phyloP scores from a whole-genome alignment of 495 filamentous ascomycete species.

The Hyaloscypha hepaticicola region DNA sequence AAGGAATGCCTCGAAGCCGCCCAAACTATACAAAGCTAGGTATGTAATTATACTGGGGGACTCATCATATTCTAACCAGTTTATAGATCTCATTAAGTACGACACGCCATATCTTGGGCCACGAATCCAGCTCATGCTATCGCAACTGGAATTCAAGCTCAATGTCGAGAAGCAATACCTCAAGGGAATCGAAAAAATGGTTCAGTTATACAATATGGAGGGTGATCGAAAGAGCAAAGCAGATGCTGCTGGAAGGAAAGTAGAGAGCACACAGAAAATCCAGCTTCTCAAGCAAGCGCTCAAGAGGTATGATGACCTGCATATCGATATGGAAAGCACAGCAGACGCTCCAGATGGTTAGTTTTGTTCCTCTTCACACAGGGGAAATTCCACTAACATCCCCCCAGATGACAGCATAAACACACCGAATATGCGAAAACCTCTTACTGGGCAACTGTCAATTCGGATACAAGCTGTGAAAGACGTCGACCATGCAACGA shows the following conservation, averaged over 20 bases:
- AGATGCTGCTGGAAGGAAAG: slow-evolving; percentile 82
- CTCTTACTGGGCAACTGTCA: slow-evolving; percentile 82
- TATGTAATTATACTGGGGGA: slow-evolving; percentile 42
- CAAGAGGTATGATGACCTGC: slow-evolving; percentile 95
- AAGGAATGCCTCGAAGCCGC: slow-evolving; percentile 67
- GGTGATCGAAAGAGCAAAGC: slow-evolving; percentile 94
- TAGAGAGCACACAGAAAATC: slow-evolving; percentile 98
- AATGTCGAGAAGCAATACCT: slow-evolving; percentile 99
- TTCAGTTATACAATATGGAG: slow-evolving; percentile 94
- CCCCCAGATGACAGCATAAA: slow-evolving; percentile 94
- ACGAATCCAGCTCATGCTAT: slow-evolving; percentile 98
- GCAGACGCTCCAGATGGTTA: slow-evolving; percentile 82
- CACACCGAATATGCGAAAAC: slow-evolving; percentile 89
- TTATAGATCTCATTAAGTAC: slow-evolving; percentile 95
- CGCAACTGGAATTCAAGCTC: slow-evolving; percentile 97
- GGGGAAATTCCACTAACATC: slow-evolving; percentile 6
- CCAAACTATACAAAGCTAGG: slow-evolving; percentile 96
- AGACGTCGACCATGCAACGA: slow-evolving; percentile 92
- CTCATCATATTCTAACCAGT: not conserved
- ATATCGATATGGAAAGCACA: slow-evolving; percentile 83
- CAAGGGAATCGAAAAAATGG: slow-evolving; percentile 99
- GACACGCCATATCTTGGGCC: slow-evolving; percentile 94
- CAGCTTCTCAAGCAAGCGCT: slow-evolving; percentile 92
- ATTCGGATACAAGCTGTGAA: slow-evolving; percentile 84
- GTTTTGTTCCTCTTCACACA: slow-evolving; percentile 19